Evolutionary conservation across 208 protist species (phyloP).

Genomic region (Crithidia bombi): DNA sequence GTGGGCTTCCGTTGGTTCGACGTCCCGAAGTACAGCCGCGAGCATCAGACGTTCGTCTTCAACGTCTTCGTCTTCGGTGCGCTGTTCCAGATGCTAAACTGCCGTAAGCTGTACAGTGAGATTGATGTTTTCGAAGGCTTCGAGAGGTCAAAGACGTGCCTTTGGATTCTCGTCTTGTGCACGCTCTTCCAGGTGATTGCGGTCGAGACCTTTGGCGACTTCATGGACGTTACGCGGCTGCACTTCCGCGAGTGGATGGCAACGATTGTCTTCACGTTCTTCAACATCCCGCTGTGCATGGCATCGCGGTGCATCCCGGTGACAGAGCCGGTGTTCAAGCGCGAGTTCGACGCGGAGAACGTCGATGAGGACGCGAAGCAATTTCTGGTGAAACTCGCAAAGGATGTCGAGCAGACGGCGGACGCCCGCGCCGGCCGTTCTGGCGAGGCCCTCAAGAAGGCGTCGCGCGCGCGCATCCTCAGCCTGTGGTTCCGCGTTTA

Average conservation of each 20-base stretch:
- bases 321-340: conserved; percentile 35
- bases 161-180: conserved; percentile 81
- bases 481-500: conserved; percentile 10
- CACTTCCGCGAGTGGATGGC: conserved; percentile 57
- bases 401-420: conserved; percentile 9
- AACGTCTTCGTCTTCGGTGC: conserved; percentile 95
- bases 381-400: conserved; percentile 11
- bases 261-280: conserved; percentile 36
- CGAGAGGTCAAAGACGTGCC: conserved; percentile 59
- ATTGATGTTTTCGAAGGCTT: conserved; percentile 85
- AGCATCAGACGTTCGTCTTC: conserved; percentile 92
- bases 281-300: conserved; percentile 44
- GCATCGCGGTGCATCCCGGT: conserved; percentile 58
- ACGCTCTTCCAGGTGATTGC: conserved; percentile 83
- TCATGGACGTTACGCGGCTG: conserved; percentile 80
- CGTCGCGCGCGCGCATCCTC: not conserved
- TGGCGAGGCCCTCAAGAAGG: conserved; percentile 11
- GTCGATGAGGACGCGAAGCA: conserved; percentile 55
- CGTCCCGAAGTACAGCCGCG: conserved; percentile 11
- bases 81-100: conserved; percentile 95
- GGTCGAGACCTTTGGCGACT: conserved; percentile 87
- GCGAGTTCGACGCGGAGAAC: conserved; percentile 32
- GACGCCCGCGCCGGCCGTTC: not conserved
- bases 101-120: conserved; percentile 90
- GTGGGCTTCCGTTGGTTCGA: conserved; percentile 52